These are phyloP conservation scores for Zygotorulaspora florentina DNA, from an alignment of 805 yeast species.

Conservation along the genomic window DNA sequence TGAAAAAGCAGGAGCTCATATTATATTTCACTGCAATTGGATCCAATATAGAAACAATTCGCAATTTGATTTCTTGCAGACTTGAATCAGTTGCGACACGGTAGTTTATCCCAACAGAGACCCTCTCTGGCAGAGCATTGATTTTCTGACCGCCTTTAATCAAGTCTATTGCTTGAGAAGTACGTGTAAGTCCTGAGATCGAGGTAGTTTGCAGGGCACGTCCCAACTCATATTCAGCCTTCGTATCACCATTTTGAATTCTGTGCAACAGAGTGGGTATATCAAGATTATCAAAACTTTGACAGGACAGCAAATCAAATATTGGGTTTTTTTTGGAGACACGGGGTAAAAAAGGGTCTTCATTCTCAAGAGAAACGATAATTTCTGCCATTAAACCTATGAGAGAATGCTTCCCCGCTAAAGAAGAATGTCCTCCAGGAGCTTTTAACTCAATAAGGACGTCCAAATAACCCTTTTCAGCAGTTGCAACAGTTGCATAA, in stretches of 20 bases:
- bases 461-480: slow-evolving; percentile 7
- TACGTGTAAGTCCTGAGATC: slow-evolving; percentile 1
- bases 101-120: slow-evolving; percentile 3
- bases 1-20: slow-evolving; percentile 1
- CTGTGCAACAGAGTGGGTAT: neutral
- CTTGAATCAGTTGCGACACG: slow-evolving; percentile 5
- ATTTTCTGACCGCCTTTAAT: slow-evolving; percentile 6
- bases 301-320: neutral
- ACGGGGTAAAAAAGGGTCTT: slow-evolving; percentile 2
- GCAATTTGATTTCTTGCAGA: slow-evolving; percentile 2
- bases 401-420: slow-evolving; percentile 5
- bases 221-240: slow-evolving; percentile 5
- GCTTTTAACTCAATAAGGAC: slow-evolving; percentile 2
- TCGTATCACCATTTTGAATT: slow-evolving; percentile 2
- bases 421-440: slow-evolving; percentile 6
- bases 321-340: slow-evolving; percentile 1
- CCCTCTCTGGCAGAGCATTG: slow-evolving; percentile 7
- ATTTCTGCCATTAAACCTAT: slow-evolving; percentile 6
- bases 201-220: slow-evolving; percentile 4
- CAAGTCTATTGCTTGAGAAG: slow-evolving; percentile 6
- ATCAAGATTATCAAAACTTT: neutral
- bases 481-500: slow-evolving; percentile 6
- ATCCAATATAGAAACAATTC: neutral
- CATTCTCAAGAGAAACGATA: slow-evolving; percentile 3
- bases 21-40: slow-evolving; percentile 2